Percentiles rank a stretch among this genome's conserved stretches.
phyloP scores from a whole-genome alignment of 805 yeast species.

The Ogataea methanolica region DNA sequence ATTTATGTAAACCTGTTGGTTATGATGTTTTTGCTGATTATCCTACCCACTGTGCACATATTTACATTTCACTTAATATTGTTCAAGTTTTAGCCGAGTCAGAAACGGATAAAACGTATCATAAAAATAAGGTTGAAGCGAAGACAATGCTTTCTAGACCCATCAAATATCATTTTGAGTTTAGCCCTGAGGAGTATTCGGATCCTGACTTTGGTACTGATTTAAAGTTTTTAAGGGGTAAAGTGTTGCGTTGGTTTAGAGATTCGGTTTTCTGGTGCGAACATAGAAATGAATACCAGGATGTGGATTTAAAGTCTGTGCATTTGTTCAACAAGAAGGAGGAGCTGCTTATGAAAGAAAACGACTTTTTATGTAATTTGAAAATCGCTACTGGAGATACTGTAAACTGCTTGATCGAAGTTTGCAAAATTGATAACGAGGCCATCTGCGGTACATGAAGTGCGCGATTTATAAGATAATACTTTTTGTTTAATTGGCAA shows the following conservation, averaged over 20 bases:
- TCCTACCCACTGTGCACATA: slow-evolving; percentile 77
- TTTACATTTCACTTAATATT: slow-evolving; percentile 50
- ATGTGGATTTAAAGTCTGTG: slow-evolving; percentile 27
- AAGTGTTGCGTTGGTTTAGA: slow-evolving; percentile 50
- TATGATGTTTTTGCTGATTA: slow-evolving; percentile 62
- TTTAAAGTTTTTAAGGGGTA: slow-evolving; percentile 54
- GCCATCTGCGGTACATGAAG: slow-evolving; percentile 1
- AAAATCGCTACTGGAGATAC: slow-evolving; percentile 52
- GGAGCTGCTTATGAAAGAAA: slow-evolving; percentile 34
- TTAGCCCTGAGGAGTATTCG: slow-evolving; percentile 76
- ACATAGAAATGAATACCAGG: slow-evolving; percentile 10
- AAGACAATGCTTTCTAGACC: slow-evolving; percentile 28
- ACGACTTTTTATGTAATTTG: slow-evolving; percentile 43
- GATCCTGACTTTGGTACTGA: slow-evolving; percentile 70
- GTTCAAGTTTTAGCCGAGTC: slow-evolving; percentile 9
- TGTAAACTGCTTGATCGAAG: slow-evolving; percentile 31
- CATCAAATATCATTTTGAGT: slow-evolving; percentile 64
- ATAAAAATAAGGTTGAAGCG: slow-evolving; percentile 3
- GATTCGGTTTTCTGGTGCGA: slow-evolving; percentile 33
- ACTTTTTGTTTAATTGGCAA: no score
- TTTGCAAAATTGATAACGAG: not conserved
- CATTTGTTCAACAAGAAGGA: slow-evolving; percentile 31
- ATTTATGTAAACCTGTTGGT: slow-evolving; percentile 28
- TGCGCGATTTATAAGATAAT: no score
- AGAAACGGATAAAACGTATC: slow-evolving; percentile 2